These are phyloP conservation scores for Tubosaeta sp. DNA, from an alignment of 768 basidiomycete species.

Conservation along the genomic window DNA sequence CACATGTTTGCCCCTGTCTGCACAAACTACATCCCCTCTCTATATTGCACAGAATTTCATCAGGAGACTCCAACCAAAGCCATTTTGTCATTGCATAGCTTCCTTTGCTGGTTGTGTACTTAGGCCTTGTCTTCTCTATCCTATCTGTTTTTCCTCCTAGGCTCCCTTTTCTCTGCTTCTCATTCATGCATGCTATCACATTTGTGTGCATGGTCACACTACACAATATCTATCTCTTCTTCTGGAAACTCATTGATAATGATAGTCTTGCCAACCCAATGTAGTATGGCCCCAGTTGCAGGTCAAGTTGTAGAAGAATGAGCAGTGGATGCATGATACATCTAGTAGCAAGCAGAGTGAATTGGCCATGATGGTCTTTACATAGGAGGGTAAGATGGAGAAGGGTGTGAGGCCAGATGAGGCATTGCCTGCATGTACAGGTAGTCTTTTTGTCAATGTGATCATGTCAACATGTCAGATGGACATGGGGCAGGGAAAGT, in stretches of 20 bases:
- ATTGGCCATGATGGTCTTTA: neutral
- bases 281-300: constrained; percentile 63
- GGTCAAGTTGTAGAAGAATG: constrained; percentile 81
- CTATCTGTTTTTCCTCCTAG: no score
- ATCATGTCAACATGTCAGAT: constrained; percentile 49
- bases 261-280: constrained; percentile 59
- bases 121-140: no score
- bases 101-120: no score
- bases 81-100: no score
- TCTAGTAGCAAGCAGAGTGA: constrained; percentile 3
- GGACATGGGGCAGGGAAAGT: constrained; percentile 70
- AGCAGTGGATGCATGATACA: constrained; percentile 45
- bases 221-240: constrained; percentile 29
- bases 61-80: no score
- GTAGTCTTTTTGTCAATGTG: neutral
- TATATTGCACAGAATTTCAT: no score
- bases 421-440: neutral
- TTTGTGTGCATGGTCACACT: no score
- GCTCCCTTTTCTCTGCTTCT: no score
- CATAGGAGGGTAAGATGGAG: constrained; percentile 12
- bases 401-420: neutral
- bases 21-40: no score
- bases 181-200: no score
- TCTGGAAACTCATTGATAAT: constrained; percentile 50
- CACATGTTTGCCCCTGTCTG: no score